A percentile compares a stretch with the other conserved stretches of the same genome.
Evolutionary conservation across 1,284 basidiomycete species (phyloP).

Genomic region (Ganoderma leucocontextum): DNA sequence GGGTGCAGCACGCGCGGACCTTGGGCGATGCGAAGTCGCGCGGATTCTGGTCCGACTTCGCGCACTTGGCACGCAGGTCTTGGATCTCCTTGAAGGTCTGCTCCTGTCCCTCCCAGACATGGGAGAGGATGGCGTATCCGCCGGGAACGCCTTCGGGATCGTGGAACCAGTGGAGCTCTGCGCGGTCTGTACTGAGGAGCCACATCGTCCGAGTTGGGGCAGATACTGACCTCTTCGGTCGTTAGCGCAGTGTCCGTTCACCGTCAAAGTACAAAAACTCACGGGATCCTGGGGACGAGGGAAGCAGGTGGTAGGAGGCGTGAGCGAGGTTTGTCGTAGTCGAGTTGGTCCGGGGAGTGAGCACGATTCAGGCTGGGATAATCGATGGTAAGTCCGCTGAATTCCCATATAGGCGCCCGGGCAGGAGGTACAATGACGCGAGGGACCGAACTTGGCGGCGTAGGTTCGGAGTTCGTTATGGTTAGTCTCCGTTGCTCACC

Average conservation of each 20-base stretch:
- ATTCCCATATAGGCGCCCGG: neutral
- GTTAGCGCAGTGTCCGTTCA: neutral
- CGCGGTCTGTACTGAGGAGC: conserved; percentile 3
- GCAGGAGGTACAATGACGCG: neutral
- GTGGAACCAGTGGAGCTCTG: conserved; percentile 3
- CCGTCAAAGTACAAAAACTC: neutral
- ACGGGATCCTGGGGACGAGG: neutral
- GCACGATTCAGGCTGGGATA: neutral
- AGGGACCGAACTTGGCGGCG: conserved; percentile 3
- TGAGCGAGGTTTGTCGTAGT: neutral
- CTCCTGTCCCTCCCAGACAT: neutral
- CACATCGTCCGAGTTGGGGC: neutral
- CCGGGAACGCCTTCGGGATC: neutral
- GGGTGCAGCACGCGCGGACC: neutral
- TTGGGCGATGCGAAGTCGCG: conserved; percentile 8
- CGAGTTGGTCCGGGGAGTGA: neutral
- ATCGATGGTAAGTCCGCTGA: neutral
- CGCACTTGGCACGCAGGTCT: neutral
- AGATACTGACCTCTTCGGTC: neutral
- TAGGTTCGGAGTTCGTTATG: neutral
- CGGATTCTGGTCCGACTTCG: neutral
- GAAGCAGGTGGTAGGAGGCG: neutral
- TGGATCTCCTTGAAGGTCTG: conserved; percentile 6
- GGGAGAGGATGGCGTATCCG: conserved; percentile 15
- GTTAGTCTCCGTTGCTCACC: neutral